A percentile compares a stretch with the other conserved stretches of the same genome.
These are phyloP conservation scores for Ilyonectria destructans DNA, from an alignment of 2,329 filamentous ascomycete genomes.

Conservation along the genomic window DNA sequence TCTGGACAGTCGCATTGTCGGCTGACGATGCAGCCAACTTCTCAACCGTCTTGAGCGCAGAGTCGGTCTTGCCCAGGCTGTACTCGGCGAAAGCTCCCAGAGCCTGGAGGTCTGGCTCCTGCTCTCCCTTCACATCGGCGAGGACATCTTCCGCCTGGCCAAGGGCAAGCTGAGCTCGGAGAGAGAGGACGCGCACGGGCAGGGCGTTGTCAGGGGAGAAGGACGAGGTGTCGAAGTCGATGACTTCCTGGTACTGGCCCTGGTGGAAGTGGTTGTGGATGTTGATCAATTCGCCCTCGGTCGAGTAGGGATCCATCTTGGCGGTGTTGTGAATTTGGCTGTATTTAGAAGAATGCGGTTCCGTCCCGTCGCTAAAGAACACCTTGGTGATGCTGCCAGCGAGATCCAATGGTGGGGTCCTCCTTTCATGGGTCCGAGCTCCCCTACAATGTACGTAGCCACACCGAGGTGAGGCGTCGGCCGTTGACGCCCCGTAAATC, in stretches of 20 bases:
- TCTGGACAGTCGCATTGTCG: slow-evolving; percentile 86
- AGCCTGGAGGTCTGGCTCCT: slow-evolving; percentile 82
- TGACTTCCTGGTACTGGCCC: slow-evolving; percentile 88
- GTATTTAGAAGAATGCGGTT: slow-evolving; percentile 36
- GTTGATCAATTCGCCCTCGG: slow-evolving; percentile 81
- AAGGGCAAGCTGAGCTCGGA: slow-evolving; percentile 87
- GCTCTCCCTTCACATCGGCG: slow-evolving; percentile 76
- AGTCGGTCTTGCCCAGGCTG: slow-evolving; percentile 71
- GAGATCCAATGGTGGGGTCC: slow-evolving; percentile 50
- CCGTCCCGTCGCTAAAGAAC: slow-evolving; percentile 48
- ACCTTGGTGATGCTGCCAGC: slow-evolving; percentile 50
- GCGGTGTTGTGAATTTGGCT: slow-evolving; percentile 41
- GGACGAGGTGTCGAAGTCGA: slow-evolving; percentile 87
- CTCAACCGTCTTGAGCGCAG: slow-evolving; percentile 76
- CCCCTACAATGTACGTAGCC: slow-evolving; percentile 34
- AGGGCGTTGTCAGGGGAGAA: slow-evolving; percentile 86
- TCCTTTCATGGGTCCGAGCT: slow-evolving; percentile 47
- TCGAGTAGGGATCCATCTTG: slow-evolving; percentile 79
- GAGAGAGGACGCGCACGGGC: slow-evolving; percentile 82
- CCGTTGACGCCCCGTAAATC: slow-evolving; percentile 42
- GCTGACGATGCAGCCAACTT: slow-evolving; percentile 76
- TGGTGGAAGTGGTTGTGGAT: slow-evolving; percentile 81
- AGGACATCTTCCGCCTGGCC: slow-evolving; percentile 84
- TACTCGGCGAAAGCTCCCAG: slow-evolving; percentile 83
- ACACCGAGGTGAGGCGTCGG: slow-evolving; percentile 44